Percentiles rank a stretch among this genome's conserved stretches.
phyloP scores from a whole-genome alignment of 2,329 filamentous ascomycete genomes.

The Plenodomus biglobosus region DNA sequence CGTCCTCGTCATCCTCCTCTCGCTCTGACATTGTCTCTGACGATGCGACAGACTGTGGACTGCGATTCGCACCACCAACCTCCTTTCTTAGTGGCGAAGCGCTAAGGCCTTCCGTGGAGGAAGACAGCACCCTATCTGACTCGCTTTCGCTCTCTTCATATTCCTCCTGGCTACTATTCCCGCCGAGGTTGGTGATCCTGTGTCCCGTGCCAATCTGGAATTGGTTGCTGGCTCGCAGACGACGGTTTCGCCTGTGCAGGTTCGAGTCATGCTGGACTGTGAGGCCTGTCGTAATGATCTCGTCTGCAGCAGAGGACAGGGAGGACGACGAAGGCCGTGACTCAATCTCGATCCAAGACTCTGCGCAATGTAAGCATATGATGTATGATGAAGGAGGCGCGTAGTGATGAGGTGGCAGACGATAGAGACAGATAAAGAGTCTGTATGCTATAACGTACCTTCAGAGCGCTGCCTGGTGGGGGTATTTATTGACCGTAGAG shows the following conservation, averaged over 20 bases:
- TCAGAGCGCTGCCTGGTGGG: constrained; percentile 33
- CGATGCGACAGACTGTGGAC: constrained; percentile 36
- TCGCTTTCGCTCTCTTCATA: constrained; percentile 93
- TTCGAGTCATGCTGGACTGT: constrained; percentile 67
- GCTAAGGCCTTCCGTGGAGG: constrained; percentile 62
- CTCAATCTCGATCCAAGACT: constrained; percentile 94
- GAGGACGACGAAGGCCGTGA: constrained; percentile 94
- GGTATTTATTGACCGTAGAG: constrained; percentile 18
- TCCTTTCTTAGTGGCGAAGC: constrained; percentile 39
- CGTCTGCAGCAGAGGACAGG: constrained; percentile 78
- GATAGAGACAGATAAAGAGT: neutral
- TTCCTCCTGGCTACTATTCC: constrained; percentile 88
- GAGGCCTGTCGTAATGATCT: constrained; percentile 87
- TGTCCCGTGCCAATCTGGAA: constrained; percentile 40
- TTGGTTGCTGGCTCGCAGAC: constrained; percentile 35
- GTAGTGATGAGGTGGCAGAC: neutral
- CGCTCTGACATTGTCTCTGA: constrained; percentile 43
- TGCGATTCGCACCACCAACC: constrained; percentile 27
- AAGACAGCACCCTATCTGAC: constrained; percentile 70
- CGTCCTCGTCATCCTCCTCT: constrained; percentile 47
- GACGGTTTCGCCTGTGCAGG: constrained; percentile 59
- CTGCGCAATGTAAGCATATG: constrained; percentile 51
- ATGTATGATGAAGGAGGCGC: neutral
- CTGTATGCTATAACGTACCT: constrained; percentile 17
- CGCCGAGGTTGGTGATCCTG: constrained; percentile 49